Evolutionary conservation across 192 early-diverging fungal genomes (phyloP).

Genomic region (Obelidium mucronatum): DNA sequence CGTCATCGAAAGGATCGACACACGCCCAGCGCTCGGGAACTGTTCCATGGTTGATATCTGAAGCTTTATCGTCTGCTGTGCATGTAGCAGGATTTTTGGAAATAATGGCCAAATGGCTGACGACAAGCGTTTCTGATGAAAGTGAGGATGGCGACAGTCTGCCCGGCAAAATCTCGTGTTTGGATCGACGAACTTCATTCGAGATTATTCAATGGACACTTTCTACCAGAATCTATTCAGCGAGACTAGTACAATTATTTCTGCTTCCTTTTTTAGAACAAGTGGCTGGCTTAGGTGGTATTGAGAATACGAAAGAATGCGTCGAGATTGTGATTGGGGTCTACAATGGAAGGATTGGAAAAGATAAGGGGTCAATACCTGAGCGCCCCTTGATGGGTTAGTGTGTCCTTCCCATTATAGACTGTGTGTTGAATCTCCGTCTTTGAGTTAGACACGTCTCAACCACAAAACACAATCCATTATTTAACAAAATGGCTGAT

Average conservation of each 20-base stretch:
- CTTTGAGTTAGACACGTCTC: neutral
- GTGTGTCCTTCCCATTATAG: too few species aligned
- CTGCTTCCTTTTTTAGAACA: conserved; percentile 26
- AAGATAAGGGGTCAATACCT: neutral
- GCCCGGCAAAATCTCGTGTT: neutral
- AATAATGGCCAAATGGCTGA: neutral
- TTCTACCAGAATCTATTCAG: neutral
- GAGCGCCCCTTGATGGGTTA: neutral
- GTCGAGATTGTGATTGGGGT: conserved; percentile 6
- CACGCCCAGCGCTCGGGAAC: neutral
- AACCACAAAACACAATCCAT: conserved; percentile 1
- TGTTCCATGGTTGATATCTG: neutral
- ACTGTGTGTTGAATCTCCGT: neutral
- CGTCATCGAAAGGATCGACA: too few species aligned
- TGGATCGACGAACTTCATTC: neutral
- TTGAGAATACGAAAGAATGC: conserved; percentile 18
- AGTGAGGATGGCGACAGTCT: neutral
- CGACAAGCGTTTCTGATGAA: neutral
- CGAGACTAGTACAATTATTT: conserved; percentile 7
- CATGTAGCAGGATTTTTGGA: conserved; percentile 4
- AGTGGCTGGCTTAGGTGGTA: conserved; percentile 17
- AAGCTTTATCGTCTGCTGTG: neutral
- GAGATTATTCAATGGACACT: conserved; percentile 14
- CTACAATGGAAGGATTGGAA: conserved; percentile 21
- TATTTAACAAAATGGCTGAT: conserved; percentile 26